Evolutionary conservation across 23 red algal genomes (phyloP), one percentile per base, ranked within the genome.

Genomic region (Agarophyton chilense): DNA sequence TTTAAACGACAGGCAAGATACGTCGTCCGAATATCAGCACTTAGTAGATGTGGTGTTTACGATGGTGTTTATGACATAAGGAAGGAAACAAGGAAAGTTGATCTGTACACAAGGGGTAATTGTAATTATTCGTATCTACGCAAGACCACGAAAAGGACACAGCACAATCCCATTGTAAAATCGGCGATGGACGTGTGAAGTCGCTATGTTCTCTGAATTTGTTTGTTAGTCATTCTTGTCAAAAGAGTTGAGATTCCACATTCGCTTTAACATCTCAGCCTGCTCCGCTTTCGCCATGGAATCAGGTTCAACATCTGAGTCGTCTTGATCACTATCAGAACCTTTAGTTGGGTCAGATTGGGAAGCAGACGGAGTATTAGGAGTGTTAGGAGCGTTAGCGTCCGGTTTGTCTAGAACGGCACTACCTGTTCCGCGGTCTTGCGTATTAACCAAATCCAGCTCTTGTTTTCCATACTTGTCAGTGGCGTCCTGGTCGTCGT

Each of bases 221-320:
- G 50, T 14, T 52, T 22, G 75, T 55, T 79, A 55, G 4, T 89
- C 46, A 19, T 71, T 61, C 62, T 71, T 71, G 47, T 85, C 81
- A 54, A 54, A 52, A 65, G 73, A 70, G 68, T 35, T 79, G 17
- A 90, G 51, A 46, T 90, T 77, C 86, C 86, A 90, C 86, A 90
- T 90, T 46, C 86, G 58, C 47, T 90, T 90, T 13, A 90, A 47
- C 86, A 90, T 90, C 36, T 90, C 86, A 42, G 71, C 72, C 61
- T 87, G 54, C 24, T 87, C 82, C 12, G 28, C 42, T 4, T 72
- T 41, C 9, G 61, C 61, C 82, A 68, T 53, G 25, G 68, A 74
- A 5, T 38, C 39, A 24, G 68, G 68, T 16, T 28, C 40, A 10
- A 32, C 41, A 47, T 74, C 68, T 2, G 38, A 19, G n/a, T 74